These are phyloP conservation scores for Stropharia rugosoannulata DNA, from an alignment of 768 basidiomycete genomes.

Conservation along the genomic window DNA sequence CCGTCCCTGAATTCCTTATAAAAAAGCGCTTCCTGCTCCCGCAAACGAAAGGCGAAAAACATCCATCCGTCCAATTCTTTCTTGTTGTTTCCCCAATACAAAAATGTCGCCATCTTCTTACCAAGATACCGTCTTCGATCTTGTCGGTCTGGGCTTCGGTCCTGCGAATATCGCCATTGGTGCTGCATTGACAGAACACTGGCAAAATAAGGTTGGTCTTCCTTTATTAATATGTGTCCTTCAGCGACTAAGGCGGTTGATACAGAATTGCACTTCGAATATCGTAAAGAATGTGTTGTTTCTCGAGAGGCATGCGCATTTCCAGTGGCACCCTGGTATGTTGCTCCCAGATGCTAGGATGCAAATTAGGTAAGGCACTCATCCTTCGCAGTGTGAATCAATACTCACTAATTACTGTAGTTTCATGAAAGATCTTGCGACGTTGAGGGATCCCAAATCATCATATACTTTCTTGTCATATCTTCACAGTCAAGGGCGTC, in stretches of 20 bases:
- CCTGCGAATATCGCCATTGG: slow-evolving; percentile 54
- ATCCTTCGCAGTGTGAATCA: neutral
- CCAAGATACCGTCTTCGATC: slow-evolving; percentile 34
- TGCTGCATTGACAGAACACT: slow-evolving; percentile 46
- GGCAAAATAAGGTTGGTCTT: slow-evolving; percentile 16
- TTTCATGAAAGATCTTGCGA: slow-evolving; percentile 55
- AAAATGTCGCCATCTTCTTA: slow-evolving; percentile 16
- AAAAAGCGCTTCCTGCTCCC: neutral
- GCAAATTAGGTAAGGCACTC: slow-evolving; percentile 45
- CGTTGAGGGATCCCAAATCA: slow-evolving; percentile 48
- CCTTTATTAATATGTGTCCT: neutral
- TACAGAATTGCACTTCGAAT: slow-evolving; percentile 1
- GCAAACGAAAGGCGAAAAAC: neutral
- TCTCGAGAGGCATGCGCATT: slow-evolving; percentile 45
- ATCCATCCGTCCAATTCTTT: neutral
- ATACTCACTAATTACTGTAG: slow-evolving; percentile 21
- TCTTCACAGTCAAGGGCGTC: slow-evolving; percentile 46
- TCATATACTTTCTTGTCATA: slow-evolving; percentile 54
- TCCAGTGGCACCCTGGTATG: slow-evolving; percentile 59
- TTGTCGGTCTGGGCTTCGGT: slow-evolving; percentile 52
- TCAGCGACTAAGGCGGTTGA: neutral
- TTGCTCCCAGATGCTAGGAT: slow-evolving; percentile 48
- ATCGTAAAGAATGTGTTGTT: slow-evolving; percentile 36
- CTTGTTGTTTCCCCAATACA: neutral
- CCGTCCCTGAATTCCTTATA: slow-evolving; percentile 6